phyloP scores from a whole-genome alignment of 495 filamentous ascomycete species.

The Xylaria palmicola region DNA sequence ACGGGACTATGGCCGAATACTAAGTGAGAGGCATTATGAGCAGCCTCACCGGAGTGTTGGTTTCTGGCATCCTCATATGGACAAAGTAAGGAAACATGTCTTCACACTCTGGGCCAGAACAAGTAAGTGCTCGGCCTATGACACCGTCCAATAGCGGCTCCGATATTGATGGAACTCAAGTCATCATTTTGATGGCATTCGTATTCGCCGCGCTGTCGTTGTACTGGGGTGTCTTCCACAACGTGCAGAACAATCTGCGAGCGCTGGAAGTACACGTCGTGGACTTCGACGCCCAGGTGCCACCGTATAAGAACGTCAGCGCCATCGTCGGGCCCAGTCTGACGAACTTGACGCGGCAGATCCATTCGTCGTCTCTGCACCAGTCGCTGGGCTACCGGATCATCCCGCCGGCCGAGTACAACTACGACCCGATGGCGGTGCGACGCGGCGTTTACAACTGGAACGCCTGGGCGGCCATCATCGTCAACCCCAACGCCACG shows the following conservation, averaged over 20 bases:
- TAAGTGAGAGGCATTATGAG: conserved; percentile 22
- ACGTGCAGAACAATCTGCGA: conserved; percentile 47
- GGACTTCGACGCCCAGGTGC: conserved; percentile 58
- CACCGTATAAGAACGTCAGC: conserved; percentile 48
- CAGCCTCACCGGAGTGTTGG: conserved; percentile 43
- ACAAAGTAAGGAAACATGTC: conserved; percentile 46
- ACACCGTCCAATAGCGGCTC: not conserved
- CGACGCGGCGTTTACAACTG: conserved; percentile 62
- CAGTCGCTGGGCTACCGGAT: conserved; percentile 51
- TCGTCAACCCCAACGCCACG: conserved; percentile 67
- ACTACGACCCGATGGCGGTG: conserved; percentile 58
- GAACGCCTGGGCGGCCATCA: conserved; percentile 61
- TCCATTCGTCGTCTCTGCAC: conserved; percentile 30
- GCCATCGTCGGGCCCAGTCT: conserved; percentile 59
- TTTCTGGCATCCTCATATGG: conserved; percentile 52
- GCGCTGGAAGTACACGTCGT: conserved; percentile 59
- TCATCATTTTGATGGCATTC: conserved; percentile 53
- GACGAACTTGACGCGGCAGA: conserved; percentile 38
- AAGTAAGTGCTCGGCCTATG: conserved; percentile 28
- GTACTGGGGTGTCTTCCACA: conserved; percentile 61
- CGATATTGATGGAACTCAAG: conserved; percentile 28
- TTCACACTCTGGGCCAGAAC: conserved; percentile 40
- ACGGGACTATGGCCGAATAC: not conserved
- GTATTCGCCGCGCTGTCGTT: conserved; percentile 56
- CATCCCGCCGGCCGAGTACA: conserved; percentile 52